phyloP scores from a whole-genome alignment of 306 rosid species.

The Prinsepia uniflora region DNA sequence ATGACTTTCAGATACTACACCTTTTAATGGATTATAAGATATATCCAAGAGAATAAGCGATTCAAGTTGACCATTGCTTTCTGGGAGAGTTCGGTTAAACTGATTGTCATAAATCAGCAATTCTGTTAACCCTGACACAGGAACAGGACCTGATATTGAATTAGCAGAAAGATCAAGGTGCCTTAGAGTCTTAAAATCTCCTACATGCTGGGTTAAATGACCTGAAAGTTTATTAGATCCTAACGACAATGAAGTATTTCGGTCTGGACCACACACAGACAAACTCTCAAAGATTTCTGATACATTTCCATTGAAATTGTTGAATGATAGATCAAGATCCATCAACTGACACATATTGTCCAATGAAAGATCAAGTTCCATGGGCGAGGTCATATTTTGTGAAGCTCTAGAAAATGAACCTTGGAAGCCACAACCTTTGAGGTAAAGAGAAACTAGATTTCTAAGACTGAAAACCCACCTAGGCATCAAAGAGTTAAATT shows the following conservation, averaged over 20 bases:
- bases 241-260: background rate
- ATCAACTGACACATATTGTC: conserved; percentile 5
- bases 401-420: conserved; percentile 19
- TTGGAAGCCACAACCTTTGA: background rate
- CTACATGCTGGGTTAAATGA: conserved; percentile 10
- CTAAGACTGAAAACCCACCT: conserved; percentile 22
- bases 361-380: background rate
- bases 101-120: background rate
- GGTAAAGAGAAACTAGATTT: conserved; percentile 10
- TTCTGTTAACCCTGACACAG: background rate
- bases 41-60: background rate
- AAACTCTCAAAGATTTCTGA: conserved; percentile 4
- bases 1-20: conserved; percentile 17
- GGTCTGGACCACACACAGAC: background rate
- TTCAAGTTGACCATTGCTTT: conserved; percentile 4
- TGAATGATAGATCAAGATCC: background rate
- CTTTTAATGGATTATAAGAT: background rate
- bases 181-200: background rate
- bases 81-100: conserved; percentile 16
- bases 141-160: conserved; percentile 14
- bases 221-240: background rate
- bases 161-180: background rate
- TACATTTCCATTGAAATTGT: background rate
- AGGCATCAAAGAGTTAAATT: conserved; percentile 8
- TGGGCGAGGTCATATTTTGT: background rate